These are phyloP conservation scores for Conidiobolus coronatus DNA, from an alignment of 371 early-diverging fungal species.

Conservation along the genomic window DNA sequence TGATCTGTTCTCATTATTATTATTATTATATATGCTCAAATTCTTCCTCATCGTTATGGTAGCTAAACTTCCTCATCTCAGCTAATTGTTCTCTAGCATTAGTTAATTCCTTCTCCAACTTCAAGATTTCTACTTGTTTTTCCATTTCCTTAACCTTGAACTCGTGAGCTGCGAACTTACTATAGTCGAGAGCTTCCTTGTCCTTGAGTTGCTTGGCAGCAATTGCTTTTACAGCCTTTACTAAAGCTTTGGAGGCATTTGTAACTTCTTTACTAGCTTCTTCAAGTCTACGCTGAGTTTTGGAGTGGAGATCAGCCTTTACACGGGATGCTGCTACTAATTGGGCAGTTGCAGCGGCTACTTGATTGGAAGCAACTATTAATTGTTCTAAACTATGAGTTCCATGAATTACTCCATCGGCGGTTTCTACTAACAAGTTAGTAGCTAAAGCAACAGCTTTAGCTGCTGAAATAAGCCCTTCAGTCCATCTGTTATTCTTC, in stretches of 20 bases:
- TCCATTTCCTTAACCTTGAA: slow-evolving; percentile 92
- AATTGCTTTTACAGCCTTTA: slow-evolving; percentile 71
- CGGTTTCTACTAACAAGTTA: slow-evolving; percentile 73
- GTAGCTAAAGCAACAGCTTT: slow-evolving; percentile 86
- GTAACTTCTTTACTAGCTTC: slow-evolving; percentile 79
- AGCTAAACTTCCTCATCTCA: slow-evolving; percentile 68
- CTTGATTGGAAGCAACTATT: slow-evolving; percentile 88
- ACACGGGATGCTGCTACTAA: slow-evolving; percentile 93
- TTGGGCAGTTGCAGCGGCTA: slow-evolving; percentile 86
- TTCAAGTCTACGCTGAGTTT: slow-evolving; percentile 79
- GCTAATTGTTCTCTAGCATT: slow-evolving; percentile 69
- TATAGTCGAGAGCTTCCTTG: slow-evolving; percentile 39
- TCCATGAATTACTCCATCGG: slow-evolving; percentile 85
- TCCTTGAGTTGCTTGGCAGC: slow-evolving; percentile 30
- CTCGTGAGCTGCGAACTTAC: slow-evolving; percentile 63
- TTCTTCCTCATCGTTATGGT: slow-evolving; percentile 23
- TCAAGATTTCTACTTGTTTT: slow-evolving; percentile 87
- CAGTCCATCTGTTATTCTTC: slow-evolving; percentile 97
- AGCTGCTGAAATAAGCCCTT: slow-evolving; percentile 92
- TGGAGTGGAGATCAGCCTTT: slow-evolving; percentile 72
- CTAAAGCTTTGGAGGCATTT: slow-evolving; percentile 74
- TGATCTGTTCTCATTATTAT: too few species aligned
- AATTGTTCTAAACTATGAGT: slow-evolving; percentile 79
- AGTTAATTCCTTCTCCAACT: slow-evolving; percentile 75
- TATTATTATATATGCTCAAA: background rate